Evolutionary conservation across 352 stramenopile species (phyloP).

Genomic region (Pythium insidiosum): DNA sequence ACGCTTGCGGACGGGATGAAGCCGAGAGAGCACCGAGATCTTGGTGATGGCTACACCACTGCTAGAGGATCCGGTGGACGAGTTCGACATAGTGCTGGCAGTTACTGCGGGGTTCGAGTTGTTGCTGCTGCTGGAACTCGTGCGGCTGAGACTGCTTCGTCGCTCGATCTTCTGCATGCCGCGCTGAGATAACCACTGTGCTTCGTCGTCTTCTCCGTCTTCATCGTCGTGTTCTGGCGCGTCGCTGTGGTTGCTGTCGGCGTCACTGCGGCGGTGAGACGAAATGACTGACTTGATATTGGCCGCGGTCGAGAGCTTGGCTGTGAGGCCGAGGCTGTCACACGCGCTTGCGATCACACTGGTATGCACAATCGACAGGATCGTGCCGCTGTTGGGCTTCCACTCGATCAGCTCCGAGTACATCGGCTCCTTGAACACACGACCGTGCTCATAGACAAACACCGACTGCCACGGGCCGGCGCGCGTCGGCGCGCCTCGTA

Average conservation of each 20-base stretch:
- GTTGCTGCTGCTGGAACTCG: background rate
- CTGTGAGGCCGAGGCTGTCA: conserved; percentile 11
- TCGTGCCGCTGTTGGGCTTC: conserved; percentile 22
- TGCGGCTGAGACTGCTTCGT: conserved; percentile 2
- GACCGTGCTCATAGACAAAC: conserved; percentile 68
- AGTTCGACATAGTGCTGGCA: background rate
- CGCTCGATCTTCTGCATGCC: background rate
- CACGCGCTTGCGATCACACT: conserved; percentile 5
- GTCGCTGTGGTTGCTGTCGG: background rate
- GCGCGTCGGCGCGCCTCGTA: conserved; percentile 34
- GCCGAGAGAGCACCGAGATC: conserved; percentile 9
- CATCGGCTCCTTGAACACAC: conserved; percentile 58
- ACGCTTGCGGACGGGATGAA: conserved; percentile 15
- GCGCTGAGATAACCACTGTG: too few species aligned
- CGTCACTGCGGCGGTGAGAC: conserved; percentile 11
- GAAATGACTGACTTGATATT: too few species aligned
- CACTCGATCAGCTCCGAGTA: conserved; percentile 69
- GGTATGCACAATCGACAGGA: conserved; percentile 9
- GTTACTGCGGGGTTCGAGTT: background rate
- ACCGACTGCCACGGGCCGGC: conserved; percentile 43
- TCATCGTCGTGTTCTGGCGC: background rate
- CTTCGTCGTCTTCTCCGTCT: conserved; percentile 3
- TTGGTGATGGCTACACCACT: conserved; percentile 6
- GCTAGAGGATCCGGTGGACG: background rate
- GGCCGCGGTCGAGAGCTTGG: background rate